Evolutionary conservation across 768 basidiomycete genomes (phyloP).

Genomic region (Daedalea quercina): DNA sequence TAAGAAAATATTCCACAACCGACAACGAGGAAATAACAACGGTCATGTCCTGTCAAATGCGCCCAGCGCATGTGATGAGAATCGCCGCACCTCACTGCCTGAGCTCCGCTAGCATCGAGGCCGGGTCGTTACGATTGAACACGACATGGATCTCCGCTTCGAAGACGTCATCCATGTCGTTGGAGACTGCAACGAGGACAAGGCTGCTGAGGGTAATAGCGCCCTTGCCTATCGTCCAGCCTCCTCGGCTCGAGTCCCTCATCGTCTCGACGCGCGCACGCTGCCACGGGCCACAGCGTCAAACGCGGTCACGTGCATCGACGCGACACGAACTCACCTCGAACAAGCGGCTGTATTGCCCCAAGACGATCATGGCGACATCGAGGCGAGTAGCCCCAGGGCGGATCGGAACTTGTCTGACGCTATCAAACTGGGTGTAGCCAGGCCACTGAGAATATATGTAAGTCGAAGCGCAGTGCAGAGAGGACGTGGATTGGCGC

Average conservation of each 20-base stretch:
- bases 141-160: slow-evolving; percentile 5
- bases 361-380: neutral
- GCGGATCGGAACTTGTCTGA: neutral
- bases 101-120: neutral
- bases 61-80: neutral
- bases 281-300: neutral
- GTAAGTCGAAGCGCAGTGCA: neutral
- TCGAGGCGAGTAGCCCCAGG: neutral
- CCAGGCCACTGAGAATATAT: neutral
- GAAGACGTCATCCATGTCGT: neutral
- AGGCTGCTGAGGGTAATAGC: neutral
- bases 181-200: neutral
- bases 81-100: too few species aligned
- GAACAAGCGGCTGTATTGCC: neutral
- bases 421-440: neutral
- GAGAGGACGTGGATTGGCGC: neutral
- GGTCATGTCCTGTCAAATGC: neutral
- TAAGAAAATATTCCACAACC: slow-evolving; percentile 4
- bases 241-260: neutral
- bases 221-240: slow-evolving; percentile 1
- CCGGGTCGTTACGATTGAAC: neutral
- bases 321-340: neutral
- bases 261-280: neutral
- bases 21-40: neutral
- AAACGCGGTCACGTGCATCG: neutral